phyloP scores from a whole-genome alignment of 1,139 yeast genomes.

The Saccharomycopsis phalli region DNA sequence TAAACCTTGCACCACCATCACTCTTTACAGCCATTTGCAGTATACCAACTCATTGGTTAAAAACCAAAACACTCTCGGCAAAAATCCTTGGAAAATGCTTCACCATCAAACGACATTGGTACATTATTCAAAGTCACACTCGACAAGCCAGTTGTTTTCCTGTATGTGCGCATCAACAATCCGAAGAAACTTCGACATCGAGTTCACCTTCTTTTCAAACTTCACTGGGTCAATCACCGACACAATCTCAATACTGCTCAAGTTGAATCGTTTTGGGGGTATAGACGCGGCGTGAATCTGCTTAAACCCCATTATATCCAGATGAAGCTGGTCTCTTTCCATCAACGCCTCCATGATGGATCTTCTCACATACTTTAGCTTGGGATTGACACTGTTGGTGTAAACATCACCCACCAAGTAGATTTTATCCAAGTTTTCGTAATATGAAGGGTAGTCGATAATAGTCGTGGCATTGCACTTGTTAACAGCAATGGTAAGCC shows the following conservation, averaged over 20 bases:
- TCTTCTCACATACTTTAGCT: neutral
- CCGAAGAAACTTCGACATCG: constrained; percentile 4
- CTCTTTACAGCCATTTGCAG: too few relatives aligned
- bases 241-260: neutral
- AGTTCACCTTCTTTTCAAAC: neutral
- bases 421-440: neutral
- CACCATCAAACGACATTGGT: too few relatives aligned
- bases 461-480: neutral
- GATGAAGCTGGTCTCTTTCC: neutral
- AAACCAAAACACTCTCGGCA: too few relatives aligned
- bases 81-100: too few relatives aligned
- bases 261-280: neutral
- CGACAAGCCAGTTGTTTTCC: constrained; percentile 1
- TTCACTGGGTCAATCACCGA: neutral
- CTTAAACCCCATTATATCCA: too few relatives aligned
- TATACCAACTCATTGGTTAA: too few relatives aligned
- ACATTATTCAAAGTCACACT: neutral
- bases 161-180: neutral
- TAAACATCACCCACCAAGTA: neutral
- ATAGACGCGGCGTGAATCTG: neutral
- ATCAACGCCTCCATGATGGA: neutral
- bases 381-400: neutral
- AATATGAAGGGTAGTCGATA: neutral
- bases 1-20: too few relatives aligned
- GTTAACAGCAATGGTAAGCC: neutral